Evolutionary conservation across 345 rosid genomes (phyloP).

Genomic region (Euclidium syriacum): DNA sequence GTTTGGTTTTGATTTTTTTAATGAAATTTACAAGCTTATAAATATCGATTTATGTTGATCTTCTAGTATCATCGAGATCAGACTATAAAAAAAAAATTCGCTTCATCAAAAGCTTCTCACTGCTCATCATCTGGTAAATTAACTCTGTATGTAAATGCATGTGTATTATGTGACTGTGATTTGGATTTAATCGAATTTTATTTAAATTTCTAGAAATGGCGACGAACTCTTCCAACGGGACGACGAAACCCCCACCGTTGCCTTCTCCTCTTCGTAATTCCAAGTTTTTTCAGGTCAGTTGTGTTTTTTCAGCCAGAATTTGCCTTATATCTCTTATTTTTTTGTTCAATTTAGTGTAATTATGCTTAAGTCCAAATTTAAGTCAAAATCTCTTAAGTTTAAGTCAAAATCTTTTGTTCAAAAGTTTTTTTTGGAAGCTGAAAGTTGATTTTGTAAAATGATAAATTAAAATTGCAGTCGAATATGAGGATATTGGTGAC

Average conservation of each 20-base stretch:
- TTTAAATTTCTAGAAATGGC: constrained; percentile 52
- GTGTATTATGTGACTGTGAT: not conserved
- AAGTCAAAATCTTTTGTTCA: no score
- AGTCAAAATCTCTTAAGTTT: no score
- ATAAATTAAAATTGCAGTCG: constrained; percentile 47
- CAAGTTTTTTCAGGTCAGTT: constrained; percentile 75
- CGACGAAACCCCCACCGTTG: constrained; percentile 70
- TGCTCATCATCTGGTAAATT: constrained; percentile 5
- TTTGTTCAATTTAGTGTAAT: not conserved
- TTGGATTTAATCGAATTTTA: not conserved
- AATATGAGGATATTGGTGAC: constrained; percentile 91
- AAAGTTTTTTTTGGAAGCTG: no score
- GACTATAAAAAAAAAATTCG: not conserved
- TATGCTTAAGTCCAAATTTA: not conserved
- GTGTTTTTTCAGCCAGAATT: not conserved
- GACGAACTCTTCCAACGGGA: constrained; percentile 42
- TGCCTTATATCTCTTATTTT: not conserved
- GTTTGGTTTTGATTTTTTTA: not conserved
- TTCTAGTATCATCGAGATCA: constrained; percentile 13
- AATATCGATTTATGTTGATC: constrained; percentile 18
- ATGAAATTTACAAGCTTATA: constrained; percentile 26
- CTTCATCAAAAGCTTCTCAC: not conserved
- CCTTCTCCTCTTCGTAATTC: constrained; percentile 89
- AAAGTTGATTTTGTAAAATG: not conserved
- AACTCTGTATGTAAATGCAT: constrained; percentile 12